phyloP scores from a whole-genome alignment of 768 basidiomycete species.

The Trametes cubensis region DNA sequence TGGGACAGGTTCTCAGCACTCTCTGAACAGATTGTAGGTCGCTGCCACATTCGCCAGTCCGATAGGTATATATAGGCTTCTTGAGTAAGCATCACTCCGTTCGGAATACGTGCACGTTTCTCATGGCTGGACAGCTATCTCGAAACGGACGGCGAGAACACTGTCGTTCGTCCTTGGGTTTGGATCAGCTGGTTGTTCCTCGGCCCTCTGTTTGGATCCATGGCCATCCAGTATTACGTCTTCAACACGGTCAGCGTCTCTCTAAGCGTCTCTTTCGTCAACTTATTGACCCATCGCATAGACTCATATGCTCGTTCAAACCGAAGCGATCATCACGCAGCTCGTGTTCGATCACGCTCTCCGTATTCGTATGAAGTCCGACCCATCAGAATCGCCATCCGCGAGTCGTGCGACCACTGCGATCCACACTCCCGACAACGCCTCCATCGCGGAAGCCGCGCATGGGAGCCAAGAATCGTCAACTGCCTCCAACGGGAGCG shows the following conservation, averaged over 20 bases:
- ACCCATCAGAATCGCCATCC: conserved; percentile 17
- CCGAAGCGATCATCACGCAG: conserved; percentile 52
- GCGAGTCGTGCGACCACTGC: conserved; percentile 31
- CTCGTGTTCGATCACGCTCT: conserved; percentile 60
- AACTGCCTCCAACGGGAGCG: conserved; percentile 9
- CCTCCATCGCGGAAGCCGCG: conserved; percentile 24
- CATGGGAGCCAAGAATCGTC: neutral
- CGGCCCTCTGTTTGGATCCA: conserved; percentile 46
- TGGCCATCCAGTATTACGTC: conserved; percentile 59
- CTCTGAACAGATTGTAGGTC: conserved; percentile 12
- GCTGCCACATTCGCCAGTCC: conserved; percentile 35
- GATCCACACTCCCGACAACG: conserved; percentile 31
- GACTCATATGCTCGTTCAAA: conserved; percentile 43
- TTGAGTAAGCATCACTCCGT: conserved; percentile 29
- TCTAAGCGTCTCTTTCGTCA: neutral
- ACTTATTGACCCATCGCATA: neutral
- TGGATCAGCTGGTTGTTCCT: conserved; percentile 61
- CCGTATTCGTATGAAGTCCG: conserved; percentile 52
- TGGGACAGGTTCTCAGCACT: too few relatives aligned
- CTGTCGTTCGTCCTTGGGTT: conserved; percentile 64
- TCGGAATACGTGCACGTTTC: neutral
- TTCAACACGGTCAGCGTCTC: conserved; percentile 27
- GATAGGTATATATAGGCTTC: conserved; percentile 38
- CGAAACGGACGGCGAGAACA: conserved; percentile 53
- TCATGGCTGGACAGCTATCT: conserved; percentile 47